A percentile compares a stretch with the other conserved stretches of the same genome.
These are phyloP conservation scores for Emericellopsis atlantica DNA, from an alignment of 2,329 filamentous ascomycete species.

Conservation along the genomic window DNA sequence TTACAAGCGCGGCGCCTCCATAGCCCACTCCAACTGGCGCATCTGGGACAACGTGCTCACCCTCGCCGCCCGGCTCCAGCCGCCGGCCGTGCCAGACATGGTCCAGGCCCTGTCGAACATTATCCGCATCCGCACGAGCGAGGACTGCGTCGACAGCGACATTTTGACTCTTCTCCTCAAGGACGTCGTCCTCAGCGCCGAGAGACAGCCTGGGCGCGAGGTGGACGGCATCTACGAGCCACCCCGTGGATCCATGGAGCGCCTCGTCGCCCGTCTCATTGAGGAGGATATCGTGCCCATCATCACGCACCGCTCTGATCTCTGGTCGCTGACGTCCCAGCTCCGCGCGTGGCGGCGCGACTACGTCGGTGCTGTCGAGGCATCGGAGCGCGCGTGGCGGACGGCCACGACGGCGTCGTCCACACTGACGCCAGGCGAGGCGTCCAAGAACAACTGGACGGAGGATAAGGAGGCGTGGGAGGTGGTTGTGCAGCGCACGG, in stretches of 20 bases:
- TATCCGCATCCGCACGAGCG: constrained; percentile 64
- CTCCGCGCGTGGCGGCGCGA: constrained; percentile 63
- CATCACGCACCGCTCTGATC: constrained; percentile 64
- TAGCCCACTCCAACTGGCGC: constrained; percentile 76
- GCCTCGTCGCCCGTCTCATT: constrained; percentile 57
- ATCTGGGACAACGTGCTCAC: constrained; percentile 98
- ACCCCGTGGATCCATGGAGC: constrained; percentile 45
- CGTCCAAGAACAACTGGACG: constrained; percentile 19
- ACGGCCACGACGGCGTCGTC: constrained; percentile 28
- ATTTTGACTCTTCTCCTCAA: constrained; percentile 61
- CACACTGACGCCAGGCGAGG: constrained; percentile 15
- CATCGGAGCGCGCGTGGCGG: constrained; percentile 84
- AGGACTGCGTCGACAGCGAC: constrained; percentile 64
- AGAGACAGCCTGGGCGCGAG: constrained; percentile 12
- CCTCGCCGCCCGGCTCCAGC: constrained; percentile 64
- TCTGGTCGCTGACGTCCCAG: constrained; percentile 65
- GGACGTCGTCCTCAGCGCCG: constrained; percentile 45
- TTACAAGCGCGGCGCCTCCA: constrained; percentile 72
- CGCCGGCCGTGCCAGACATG: constrained; percentile 64
- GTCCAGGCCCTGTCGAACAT: constrained; percentile 63
- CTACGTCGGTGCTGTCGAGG: constrained; percentile 61
- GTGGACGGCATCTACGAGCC: constrained; percentile 15
- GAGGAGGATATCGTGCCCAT: constrained; percentile 67
- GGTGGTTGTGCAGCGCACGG: constrained; percentile 63
- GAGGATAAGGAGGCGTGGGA: constrained; percentile 55